Evolutionary conservation across 306 rosid genomes (phyloP), one percentile per base, ranked within the genome.

Genomic region (Cicer chorassanicum): DNA sequence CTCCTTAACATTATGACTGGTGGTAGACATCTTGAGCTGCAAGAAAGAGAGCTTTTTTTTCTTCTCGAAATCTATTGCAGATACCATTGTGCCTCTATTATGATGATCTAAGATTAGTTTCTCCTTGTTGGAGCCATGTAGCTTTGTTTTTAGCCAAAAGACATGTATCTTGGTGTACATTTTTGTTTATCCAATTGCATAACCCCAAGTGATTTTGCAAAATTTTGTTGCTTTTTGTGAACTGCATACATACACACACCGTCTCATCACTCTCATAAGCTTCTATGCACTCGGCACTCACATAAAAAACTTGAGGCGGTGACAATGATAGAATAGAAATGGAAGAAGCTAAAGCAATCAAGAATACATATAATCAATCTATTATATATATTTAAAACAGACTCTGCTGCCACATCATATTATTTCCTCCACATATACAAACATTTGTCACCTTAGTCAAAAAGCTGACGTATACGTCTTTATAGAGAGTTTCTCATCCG

Each of bases 281-380:
- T 29, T 29, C 36, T 29, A 29, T 29, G 36, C 36, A 29, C 36
- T 29, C 36, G 5, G 3, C 36, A 29, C 36, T 3, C 34, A 3
- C 36, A 29, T 29, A 29, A 29, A 29, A 29, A 29, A 29, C 36
- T 29, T 29, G 36, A 3, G 36, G 36, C 48, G 74, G 81, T 65
- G 76, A 1, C 18, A 68, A 78, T 39, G 57, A 40, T 70, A 34
- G 21, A 40, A 36, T 43, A 50, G 15, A 53, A 53, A 18, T 39
- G 63, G 45, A 70, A 55, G 60, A 64, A 82, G 7, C 19, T 14
- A 70, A 44, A 53, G 7, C 14, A 62, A 18, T 18, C 43, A 42
- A 39, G 65, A 71, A 60, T 5, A 12, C 14, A 45, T 46, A 29
- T 29, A 29, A n/a, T n/a, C n/a, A n/a, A n/a, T n/a, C n/a, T n/a